phyloP scores from a whole-genome alignment of 768 basidiomycete genomes.

The Cantharellus cinnabarinus region DNA sequence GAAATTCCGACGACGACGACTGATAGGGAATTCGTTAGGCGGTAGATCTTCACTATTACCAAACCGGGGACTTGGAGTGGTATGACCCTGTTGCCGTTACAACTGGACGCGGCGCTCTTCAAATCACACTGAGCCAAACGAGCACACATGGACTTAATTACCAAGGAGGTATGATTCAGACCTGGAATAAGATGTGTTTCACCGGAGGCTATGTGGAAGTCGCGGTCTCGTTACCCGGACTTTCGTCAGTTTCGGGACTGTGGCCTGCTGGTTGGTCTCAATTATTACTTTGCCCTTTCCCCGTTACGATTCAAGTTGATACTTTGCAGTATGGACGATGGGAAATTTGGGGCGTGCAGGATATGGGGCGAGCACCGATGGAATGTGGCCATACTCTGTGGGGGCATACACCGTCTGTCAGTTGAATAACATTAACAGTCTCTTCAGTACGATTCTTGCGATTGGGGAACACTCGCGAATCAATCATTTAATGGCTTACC shows the following conservation, averaged over 20 bases:
- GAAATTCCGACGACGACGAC: background rate
- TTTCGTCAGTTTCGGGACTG: slow-evolving; percentile 22
- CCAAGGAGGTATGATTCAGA: slow-evolving; percentile 31
- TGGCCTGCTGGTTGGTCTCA: slow-evolving; percentile 33
- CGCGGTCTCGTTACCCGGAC: slow-evolving; percentile 2
- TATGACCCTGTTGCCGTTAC: slow-evolving; percentile 66
- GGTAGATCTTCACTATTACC: slow-evolving; percentile 19
- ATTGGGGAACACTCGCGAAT: slow-evolving; percentile 71
- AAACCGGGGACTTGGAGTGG: slow-evolving; percentile 60
- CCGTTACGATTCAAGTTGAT: slow-evolving; percentile 29
- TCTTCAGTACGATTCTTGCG: slow-evolving; percentile 58
- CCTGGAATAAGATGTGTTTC: slow-evolving; percentile 83
- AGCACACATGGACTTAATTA: slow-evolving; percentile 61
- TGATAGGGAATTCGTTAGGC: slow-evolving; percentile 14
- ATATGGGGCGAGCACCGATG: slow-evolving; percentile 42
- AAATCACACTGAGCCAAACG: slow-evolving; percentile 51
- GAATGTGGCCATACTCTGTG: background rate
- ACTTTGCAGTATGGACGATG: slow-evolving; percentile 54
- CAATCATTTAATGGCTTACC: slow-evolving; percentile 27
- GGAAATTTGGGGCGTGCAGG: slow-evolving; percentile 76
- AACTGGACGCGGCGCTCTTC: slow-evolving; percentile 51
- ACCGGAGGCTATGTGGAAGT: slow-evolving; percentile 64
- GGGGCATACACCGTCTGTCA: background rate
- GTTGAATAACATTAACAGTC: slow-evolving; percentile 28
- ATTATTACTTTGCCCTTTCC: background rate